Conservation (phyloP, 202 grass and related monocot genomes). For the Brachypodium distachyon region DNA sequence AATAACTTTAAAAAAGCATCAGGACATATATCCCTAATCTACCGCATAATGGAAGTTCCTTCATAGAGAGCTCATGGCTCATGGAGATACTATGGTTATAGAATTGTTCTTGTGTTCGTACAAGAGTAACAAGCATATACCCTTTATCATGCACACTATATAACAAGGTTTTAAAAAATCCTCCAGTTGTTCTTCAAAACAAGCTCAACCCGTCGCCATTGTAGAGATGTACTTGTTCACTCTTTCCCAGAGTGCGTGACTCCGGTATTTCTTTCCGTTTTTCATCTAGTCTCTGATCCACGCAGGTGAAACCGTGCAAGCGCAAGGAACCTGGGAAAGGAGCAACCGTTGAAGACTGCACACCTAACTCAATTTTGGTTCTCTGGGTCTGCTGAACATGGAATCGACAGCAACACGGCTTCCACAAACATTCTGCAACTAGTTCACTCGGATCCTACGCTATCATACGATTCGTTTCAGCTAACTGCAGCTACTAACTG, state of each 20-base stretch:
- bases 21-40: background rate
- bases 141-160: background rate
- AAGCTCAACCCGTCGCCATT: no score
- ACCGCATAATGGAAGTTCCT: background rate
- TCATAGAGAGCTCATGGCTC: background rate
- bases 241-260: no score
- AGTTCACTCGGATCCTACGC: background rate
- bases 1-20: background rate
- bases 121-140: background rate
- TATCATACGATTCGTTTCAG: background rate
- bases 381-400: background rate
- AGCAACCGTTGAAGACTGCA: background rate
- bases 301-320: background rate
- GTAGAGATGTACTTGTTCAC: background rate
- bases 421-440: background rate
- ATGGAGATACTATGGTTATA: background rate
- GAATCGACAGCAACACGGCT: no score
- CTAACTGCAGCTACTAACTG: no score
- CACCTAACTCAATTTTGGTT: background rate
- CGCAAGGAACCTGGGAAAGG: background rate
- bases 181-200: background rate
- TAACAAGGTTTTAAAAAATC: background rate
- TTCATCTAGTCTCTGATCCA: background rate
- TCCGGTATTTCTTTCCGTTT: no score
- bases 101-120: background rate